Percentiles rank a stretch among this genome's conserved stretches.
Evolutionary conservation across 2,329 filamentous ascomycete species (phyloP).

Genomic region (Decorospora gaudefroyi): DNA sequence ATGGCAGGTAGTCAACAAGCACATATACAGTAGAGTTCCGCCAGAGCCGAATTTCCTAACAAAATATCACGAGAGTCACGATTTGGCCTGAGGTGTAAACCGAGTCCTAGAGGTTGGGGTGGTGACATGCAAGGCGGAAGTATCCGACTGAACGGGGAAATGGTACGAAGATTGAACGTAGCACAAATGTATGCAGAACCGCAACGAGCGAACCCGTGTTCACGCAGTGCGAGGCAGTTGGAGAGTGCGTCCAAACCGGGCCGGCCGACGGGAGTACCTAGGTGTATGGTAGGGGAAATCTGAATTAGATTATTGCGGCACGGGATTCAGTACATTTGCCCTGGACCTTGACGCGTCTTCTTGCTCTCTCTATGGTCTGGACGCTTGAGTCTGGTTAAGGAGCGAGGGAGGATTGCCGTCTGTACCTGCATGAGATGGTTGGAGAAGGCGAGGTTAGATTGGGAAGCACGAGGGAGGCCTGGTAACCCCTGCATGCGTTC

Average conservation of each 20-base stretch:
- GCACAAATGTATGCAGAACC: constrained; percentile 15
- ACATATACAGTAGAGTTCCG: too few relatives aligned
- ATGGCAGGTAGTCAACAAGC: too few relatives aligned
- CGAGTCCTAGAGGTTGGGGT: too few relatives aligned
- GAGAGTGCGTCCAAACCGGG: constrained; percentile 5
- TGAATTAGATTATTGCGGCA: too few relatives aligned
- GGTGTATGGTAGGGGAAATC: background rate
- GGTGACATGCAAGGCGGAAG: too few relatives aligned
- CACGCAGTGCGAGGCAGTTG: constrained; percentile 7
- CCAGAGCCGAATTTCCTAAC: too few relatives aligned
- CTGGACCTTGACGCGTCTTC: constrained; percentile 9
- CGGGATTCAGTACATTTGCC: background rate
- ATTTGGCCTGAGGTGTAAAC: too few relatives aligned
- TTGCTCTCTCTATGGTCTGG: constrained; percentile 1
- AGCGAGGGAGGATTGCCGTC: constrained; percentile 1
- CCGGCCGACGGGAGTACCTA: constrained; percentile 5
- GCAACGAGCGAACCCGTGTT: constrained; percentile 19
- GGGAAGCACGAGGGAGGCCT: constrained; percentile 4
- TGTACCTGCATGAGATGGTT: constrained; percentile 25
- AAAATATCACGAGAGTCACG: too few relatives aligned
- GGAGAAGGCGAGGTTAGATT: constrained; percentile 13
- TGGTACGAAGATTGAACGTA: constrained; percentile 9
- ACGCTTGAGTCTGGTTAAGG: too few relatives aligned
- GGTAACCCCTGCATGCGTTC: constrained; percentile 18
- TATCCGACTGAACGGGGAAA: constrained; percentile 13